Evolutionary conservation across 2,329 filamentous ascomycete genomes (phyloP).

Genomic region (Sporothrix schenckii): DNA sequence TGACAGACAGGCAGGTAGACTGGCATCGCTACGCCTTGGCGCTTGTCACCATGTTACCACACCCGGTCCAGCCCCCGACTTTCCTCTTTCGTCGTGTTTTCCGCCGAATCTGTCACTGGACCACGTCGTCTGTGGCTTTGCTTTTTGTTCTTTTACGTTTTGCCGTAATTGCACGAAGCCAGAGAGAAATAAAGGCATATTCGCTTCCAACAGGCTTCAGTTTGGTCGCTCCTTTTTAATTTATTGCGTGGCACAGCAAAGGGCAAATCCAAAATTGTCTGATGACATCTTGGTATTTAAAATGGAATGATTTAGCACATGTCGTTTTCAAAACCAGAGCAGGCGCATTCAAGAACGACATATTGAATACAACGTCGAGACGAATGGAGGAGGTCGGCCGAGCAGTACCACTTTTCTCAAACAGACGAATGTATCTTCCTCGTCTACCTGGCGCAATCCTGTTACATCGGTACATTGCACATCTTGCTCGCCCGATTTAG

Average conservation of each 20-base stretch:
- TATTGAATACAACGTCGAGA: too few relatives aligned
- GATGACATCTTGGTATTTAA: neutral
- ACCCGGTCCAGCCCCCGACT: neutral
- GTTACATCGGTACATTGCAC: neutral
- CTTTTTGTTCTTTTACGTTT: neutral
- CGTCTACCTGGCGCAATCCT: conserved; percentile 6
- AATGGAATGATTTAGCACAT: neutral
- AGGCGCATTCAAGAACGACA: too few relatives aligned
- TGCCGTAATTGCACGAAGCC: too few relatives aligned
- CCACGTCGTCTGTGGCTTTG: neutral
- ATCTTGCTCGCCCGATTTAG: conserved; percentile 14
- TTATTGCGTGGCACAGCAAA: conserved; percentile 12
- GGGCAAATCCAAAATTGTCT: neutral
- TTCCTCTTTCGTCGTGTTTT: neutral
- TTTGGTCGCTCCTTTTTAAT: neutral
- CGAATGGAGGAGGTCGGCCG: neutral
- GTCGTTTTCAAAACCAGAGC: too few relatives aligned
- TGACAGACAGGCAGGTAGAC: neutral
- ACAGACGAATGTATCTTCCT: neutral
- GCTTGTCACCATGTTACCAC: neutral
- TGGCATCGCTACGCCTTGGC: neutral
- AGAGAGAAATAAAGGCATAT: too few relatives aligned
- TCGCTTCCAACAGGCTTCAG: too few relatives aligned
- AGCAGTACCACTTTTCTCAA: neutral
- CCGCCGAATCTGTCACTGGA: neutral